Percentiles rank a stretch among this genome's conserved stretches.
These are phyloP conservation scores for Cercospora zeae-maydis DNA, from an alignment of 2,329 filamentous ascomycete species.

Conservation along the genomic window DNA sequence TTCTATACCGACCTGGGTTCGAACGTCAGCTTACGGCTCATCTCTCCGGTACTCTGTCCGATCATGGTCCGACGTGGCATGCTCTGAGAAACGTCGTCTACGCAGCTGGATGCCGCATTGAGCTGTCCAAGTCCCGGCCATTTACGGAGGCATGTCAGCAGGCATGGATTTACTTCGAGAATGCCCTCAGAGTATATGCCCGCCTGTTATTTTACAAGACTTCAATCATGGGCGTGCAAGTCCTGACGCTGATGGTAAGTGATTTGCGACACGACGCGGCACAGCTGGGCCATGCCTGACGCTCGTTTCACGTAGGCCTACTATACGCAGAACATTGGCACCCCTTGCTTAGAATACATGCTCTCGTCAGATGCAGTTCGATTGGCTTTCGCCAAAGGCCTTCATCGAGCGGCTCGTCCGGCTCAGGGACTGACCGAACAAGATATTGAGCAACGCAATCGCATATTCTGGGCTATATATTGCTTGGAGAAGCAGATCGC, in stretches of 20 bases:
- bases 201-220: not conserved
- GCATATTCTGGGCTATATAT: not conserved
- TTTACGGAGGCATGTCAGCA: not conserved
- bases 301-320: not conserved
- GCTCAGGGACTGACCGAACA: not conserved
- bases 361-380: not conserved
- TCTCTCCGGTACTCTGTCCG: not conserved
- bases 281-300: not conserved
- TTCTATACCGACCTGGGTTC: not conserved
- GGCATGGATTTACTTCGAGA: not conserved
- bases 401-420: not conserved
- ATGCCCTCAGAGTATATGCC: not conserved
- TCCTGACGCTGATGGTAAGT: not conserved
- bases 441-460: not conserved
- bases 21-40: not conserved
- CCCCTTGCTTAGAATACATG: not conserved
- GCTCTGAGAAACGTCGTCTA: not conserved
- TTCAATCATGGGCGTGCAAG: not conserved
- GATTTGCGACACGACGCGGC: not conserved
- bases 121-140: not conserved
- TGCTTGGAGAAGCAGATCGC: not conserved
- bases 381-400: not conserved
- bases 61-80: not conserved
- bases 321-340: not conserved
- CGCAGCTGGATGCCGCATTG: not conserved